Percentiles rank a stretch among this genome's conserved stretches.
These are phyloP conservation scores for Aspergillus unguis DNA, from an alignment of 2,329 filamentous ascomycete species.

Conservation along the genomic window DNA sequence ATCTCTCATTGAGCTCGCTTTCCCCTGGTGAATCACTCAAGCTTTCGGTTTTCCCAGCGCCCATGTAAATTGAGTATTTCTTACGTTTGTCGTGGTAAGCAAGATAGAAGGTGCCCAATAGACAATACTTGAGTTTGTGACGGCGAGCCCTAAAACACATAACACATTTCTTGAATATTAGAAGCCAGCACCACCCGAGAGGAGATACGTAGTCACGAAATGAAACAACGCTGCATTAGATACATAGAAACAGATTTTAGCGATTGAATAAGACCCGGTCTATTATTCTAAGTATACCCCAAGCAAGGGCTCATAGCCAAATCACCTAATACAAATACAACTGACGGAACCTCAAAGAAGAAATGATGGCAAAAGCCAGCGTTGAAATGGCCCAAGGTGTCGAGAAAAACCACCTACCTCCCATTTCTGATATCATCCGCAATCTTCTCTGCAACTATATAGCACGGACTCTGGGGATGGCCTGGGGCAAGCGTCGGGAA, in stretches of 20 bases:
- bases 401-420: not conserved
- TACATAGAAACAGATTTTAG: too few species aligned
- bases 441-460: slow-evolving; percentile 16
- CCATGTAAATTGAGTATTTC: not conserved
- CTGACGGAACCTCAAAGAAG: too few species aligned
- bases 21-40: not conserved
- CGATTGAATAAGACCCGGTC: too few species aligned
- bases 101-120: not conserved
- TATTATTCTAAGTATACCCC: too few species aligned
- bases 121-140: not conserved
- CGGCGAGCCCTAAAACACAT: not conserved
- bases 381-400: too few species aligned
- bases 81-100: not conserved
- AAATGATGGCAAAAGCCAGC: too few species aligned
- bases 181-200: too few species aligned
- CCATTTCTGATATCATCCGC: slow-evolving; percentile 9
- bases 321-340: too few species aligned
- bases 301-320: too few species aligned
- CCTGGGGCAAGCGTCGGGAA: slow-evolving; percentile 11
- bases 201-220: too few species aligned
- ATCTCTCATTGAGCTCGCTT: too few species aligned
- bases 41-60: not conserved
- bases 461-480: slow-evolving; percentile 10
- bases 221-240: too few species aligned
- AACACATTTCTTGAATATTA: not conserved